These are phyloP conservation scores for Aspergillus awamori DNA, from an alignment of 2,329 filamentous ascomycete genomes.

Conservation along the genomic window DNA sequence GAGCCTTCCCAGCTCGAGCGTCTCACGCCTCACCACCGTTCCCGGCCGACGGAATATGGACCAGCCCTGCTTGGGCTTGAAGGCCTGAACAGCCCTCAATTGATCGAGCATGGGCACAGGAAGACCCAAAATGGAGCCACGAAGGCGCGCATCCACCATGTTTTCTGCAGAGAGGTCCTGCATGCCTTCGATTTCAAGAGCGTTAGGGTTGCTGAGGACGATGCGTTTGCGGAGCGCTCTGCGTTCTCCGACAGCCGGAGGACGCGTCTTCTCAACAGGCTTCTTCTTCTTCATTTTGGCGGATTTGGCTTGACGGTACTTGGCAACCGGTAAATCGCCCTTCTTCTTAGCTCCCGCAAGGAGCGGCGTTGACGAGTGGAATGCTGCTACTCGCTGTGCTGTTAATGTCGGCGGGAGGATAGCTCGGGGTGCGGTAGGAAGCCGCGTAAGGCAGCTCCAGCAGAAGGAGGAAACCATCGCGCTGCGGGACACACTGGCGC, in stretches of 20 bases:
- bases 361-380: conserved; percentile 50
- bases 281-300: conserved; percentile 51
- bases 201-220: conserved; percentile 91
- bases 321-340: conserved; percentile 26
- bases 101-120: conserved; percentile 73
- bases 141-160: conserved; percentile 57
- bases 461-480: conserved; percentile 61
- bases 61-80: conserved; percentile 90
- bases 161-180: conserved; percentile 61
- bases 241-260: conserved; percentile 75
- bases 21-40: conserved; percentile 75
- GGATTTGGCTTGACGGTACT: conserved; percentile 43
- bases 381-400: conserved; percentile 50
- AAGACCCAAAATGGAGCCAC: conserved; percentile 70
- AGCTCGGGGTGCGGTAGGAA: conserved; percentile 44
- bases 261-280: conserved; percentile 51
- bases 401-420: conserved; percentile 45
- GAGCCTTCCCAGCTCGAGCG: conserved; percentile 67
- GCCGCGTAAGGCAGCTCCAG: conserved; percentile 61
- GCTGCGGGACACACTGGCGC: conserved; percentile 35
- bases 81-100: conserved; percentile 81
- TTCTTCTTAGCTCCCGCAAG: conserved; percentile 52
- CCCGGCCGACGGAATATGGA: conserved; percentile 80
- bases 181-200: conserved; percentile 73
- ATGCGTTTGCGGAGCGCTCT: conserved; percentile 87